Percentiles rank a stretch among this genome's conserved stretches.
Conservation (phyloP, 192 early-diverging fungal genomes). For the Pecoramyces ruminantium region DNA sequence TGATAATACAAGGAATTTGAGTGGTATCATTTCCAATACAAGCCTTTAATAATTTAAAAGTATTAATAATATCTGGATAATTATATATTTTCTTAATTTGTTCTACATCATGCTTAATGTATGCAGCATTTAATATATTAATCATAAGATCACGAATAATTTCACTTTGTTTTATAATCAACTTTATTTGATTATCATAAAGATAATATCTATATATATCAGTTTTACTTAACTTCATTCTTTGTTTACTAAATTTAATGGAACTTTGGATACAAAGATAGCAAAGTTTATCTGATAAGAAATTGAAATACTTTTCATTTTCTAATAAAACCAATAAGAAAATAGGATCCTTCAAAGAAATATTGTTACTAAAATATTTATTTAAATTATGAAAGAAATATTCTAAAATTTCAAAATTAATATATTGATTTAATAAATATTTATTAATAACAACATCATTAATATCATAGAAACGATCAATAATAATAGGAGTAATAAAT, state of each 20-base stretch:
- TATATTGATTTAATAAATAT: background rate
- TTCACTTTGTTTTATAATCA: background rate
- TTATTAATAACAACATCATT: background rate
- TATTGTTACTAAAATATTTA: background rate
- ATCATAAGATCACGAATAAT: background rate
- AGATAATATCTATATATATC: background rate
- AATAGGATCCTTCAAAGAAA: background rate
- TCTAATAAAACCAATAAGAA: background rate
- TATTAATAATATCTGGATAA: background rate
- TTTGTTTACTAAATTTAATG: background rate
- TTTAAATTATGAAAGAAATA: background rate
- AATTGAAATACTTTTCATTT: background rate
- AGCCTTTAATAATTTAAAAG: background rate
- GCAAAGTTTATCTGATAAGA: background rate
- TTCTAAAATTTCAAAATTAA: background rate
- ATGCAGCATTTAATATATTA: background rate
- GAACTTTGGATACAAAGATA: background rate
- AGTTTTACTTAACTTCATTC: background rate
- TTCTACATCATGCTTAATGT: background rate
- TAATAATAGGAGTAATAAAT: background rate
- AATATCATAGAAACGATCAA: background rate
- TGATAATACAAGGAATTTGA: background rate
- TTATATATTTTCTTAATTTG: background rate
- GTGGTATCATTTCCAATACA: background rate
- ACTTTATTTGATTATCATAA: background rate